Evolutionary conservation across 805 yeast species (phyloP).

Genomic region (Ogataea nakhonphanomensis): DNA sequence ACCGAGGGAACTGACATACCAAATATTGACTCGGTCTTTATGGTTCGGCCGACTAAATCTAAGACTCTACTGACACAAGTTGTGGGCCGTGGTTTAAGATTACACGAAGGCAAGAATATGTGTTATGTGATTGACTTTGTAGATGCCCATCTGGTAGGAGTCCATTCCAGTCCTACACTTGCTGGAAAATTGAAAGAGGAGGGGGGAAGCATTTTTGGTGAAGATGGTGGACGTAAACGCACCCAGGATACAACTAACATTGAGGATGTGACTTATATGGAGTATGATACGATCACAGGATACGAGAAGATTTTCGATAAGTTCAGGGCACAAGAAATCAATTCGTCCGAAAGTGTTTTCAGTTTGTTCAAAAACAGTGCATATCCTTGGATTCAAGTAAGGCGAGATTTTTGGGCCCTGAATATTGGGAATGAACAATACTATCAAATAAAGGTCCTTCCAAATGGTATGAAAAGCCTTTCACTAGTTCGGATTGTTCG

Average conservation of each 20-base stretch:
- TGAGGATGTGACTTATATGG: constrained; percentile 25
- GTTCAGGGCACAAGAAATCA: constrained; percentile 12
- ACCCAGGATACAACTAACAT: neutral
- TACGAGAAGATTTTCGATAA: constrained; percentile 25
- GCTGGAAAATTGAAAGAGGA: constrained; percentile 17
- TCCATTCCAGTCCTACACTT: constrained; percentile 25
- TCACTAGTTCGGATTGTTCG: constrained; percentile 12
- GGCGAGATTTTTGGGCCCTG: constrained; percentile 24
- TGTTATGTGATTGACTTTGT: constrained; percentile 80
- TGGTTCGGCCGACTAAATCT: constrained; percentile 81
- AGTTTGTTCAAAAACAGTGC: constrained; percentile 10
- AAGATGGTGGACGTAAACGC: neutral
- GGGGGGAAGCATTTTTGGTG: constrained; percentile 16
- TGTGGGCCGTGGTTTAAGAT: constrained; percentile 86
- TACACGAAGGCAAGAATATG: constrained; percentile 53
- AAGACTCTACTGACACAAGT: constrained; percentile 71
- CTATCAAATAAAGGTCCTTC: constrained; percentile 20
- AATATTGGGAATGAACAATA: constrained; percentile 14
- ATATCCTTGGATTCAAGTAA: constrained; percentile 22
- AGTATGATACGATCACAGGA: constrained; percentile 29
- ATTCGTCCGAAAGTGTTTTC: constrained; percentile 11
- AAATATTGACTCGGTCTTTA: constrained; percentile 71
- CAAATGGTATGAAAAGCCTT: constrained; percentile 8
- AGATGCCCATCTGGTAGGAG: constrained; percentile 43
- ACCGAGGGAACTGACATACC: constrained; percentile 97